Percentiles rank a stretch among this genome's conserved stretches.
These are phyloP conservation scores for Suillus spraguei DNA, from an alignment of 768 basidiomycete species.

Conservation along the genomic window DNA sequence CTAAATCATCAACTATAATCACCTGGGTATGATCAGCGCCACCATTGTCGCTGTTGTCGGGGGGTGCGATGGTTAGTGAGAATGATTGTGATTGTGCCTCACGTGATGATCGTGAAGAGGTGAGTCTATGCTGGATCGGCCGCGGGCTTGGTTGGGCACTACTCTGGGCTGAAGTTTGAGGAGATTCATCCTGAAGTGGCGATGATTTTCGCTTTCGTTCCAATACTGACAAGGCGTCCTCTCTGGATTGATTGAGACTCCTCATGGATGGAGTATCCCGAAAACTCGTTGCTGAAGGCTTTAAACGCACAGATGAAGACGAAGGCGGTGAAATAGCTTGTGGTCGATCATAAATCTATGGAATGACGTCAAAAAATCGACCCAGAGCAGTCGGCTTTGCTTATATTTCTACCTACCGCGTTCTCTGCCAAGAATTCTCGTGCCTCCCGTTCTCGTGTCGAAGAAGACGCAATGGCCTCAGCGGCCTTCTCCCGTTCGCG, in stretches of 20 bases:
- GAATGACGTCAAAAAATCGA: slow-evolving; percentile 8
- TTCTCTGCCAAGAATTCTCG: slow-evolving; percentile 38
- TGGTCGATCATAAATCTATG: slow-evolving; percentile 17
- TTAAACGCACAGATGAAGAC: slow-evolving; percentile 23
- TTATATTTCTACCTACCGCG: slow-evolving; percentile 38
- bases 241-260: slow-evolving; percentile 21
- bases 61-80: slow-evolving; percentile 46
- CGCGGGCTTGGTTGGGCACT: slow-evolving; percentile 18
- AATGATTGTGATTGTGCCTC: slow-evolving; percentile 37
- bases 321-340: slow-evolving; percentile 11
- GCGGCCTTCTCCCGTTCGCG: slow-evolving; percentile 53
- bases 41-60: slow-evolving; percentile 22
- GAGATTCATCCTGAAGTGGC: slow-evolving; percentile 18
- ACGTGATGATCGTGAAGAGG: slow-evolving; percentile 23
- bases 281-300: slow-evolving; percentile 23
- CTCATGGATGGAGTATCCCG: slow-evolving; percentile 28
- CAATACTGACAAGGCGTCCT: slow-evolving; percentile 10
- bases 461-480: slow-evolving; percentile 24
- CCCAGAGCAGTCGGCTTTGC: neutral
- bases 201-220: slow-evolving; percentile 16
- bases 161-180: slow-evolving; percentile 7
- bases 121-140: slow-evolving; percentile 11
- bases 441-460: slow-evolving; percentile 28
- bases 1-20: slow-evolving; percentile 8
- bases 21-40: slow-evolving; percentile 13